phyloP scores from a whole-genome alignment of 2,329 filamentous ascomycete species.

The Fusarium concolor region DNA sequence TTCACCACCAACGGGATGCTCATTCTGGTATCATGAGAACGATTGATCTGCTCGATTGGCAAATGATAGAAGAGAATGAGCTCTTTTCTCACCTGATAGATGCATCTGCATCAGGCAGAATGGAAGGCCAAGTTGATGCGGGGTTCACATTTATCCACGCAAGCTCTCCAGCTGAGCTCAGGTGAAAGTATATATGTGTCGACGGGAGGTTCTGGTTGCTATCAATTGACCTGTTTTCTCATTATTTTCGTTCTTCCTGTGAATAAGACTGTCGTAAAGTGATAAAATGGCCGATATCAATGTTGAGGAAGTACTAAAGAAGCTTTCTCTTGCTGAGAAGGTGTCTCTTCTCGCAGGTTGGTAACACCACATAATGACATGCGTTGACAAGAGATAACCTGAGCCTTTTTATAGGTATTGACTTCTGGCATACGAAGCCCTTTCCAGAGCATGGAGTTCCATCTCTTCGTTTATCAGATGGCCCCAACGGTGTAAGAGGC shows the following conservation, averaged over 20 bases:
- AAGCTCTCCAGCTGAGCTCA: neutral
- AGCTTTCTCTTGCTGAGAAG: slow-evolving; percentile 65
- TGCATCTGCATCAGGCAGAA: slow-evolving; percentile 37
- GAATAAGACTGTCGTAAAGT: neutral
- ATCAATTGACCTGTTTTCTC: slow-evolving; percentile 21
- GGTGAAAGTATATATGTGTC: slow-evolving; percentile 5
- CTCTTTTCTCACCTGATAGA: neutral
- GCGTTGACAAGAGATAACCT: neutral
- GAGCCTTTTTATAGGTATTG: slow-evolving; percentile 59
- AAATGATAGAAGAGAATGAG: slow-evolving; percentile 20
- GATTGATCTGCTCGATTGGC: slow-evolving; percentile 17
- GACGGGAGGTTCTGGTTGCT: neutral
- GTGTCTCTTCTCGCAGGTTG: slow-evolving; percentile 64
- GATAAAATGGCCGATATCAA: slow-evolving; percentile 62
- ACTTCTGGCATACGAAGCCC: slow-evolving; percentile 76
- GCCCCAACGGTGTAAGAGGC: slow-evolving; percentile 76
- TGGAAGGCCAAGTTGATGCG: slow-evolving; percentile 20
- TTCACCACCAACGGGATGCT: slow-evolving; percentile 33
- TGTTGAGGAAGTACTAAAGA: slow-evolving; percentile 65
- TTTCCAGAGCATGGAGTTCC: slow-evolving; percentile 71
- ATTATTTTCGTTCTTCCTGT: neutral
- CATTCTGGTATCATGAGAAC: slow-evolving; percentile 41
- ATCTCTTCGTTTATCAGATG: slow-evolving; percentile 73
- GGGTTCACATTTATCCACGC: slow-evolving; percentile 37
- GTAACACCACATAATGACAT: slow-evolving; percentile 8